Evolutionary conservation across 257 asterid genomes (phyloP).

Genomic region (Solanum dulcamara): DNA sequence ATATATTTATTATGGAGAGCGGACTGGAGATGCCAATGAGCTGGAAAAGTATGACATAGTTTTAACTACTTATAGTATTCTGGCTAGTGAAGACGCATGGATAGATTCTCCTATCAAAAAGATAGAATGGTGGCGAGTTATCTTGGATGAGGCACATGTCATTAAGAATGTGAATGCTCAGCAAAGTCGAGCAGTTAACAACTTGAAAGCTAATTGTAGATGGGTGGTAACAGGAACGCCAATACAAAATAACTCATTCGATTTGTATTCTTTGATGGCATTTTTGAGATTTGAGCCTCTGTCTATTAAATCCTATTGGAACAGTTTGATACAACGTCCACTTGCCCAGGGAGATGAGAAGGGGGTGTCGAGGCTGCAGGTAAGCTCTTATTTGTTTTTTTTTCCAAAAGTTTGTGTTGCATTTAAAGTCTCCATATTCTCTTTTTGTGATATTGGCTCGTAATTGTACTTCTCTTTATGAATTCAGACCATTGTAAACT

Average conservation of each 20-base stretch:
- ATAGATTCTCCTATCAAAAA: slow-evolving; percentile 46
- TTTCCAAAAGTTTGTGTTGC: not conserved
- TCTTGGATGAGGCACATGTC: slow-evolving; percentile 81
- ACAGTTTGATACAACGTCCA: slow-evolving; percentile 60
- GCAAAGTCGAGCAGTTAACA: slow-evolving; percentile 60
- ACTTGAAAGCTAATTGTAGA: slow-evolving; percentile 54
- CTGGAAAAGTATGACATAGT: slow-evolving; percentile 57
- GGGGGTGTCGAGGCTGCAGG: slow-evolving; percentile 74
- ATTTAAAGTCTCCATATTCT: not conserved
- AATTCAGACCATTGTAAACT: not conserved
- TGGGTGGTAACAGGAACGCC: slow-evolving; percentile 92
- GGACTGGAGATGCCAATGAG: slow-evolving; percentile 45
- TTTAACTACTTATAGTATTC: slow-evolving; percentile 58
- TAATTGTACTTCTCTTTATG: not conserved
- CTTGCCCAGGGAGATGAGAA: slow-evolving; percentile 60
- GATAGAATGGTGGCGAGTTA: slow-evolving; percentile 78
- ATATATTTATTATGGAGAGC: slow-evolving; percentile 67
- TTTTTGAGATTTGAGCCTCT: slow-evolving; percentile 77
- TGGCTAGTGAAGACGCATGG: slow-evolving; percentile 43
- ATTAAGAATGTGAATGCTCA: slow-evolving; percentile 59
- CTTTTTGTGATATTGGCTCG: not conserved
- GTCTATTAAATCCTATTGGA: slow-evolving; percentile 61
- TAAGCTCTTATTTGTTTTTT: slow-evolving; percentile 1
- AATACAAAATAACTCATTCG: slow-evolving; percentile 54
- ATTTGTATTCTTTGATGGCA: slow-evolving; percentile 61